A percentile compares a stretch with the other conserved stretches of the same genome.
phyloP scores from a whole-genome alignment of 2,329 filamentous ascomycete species.

The Ophiostoma montium region DNA sequence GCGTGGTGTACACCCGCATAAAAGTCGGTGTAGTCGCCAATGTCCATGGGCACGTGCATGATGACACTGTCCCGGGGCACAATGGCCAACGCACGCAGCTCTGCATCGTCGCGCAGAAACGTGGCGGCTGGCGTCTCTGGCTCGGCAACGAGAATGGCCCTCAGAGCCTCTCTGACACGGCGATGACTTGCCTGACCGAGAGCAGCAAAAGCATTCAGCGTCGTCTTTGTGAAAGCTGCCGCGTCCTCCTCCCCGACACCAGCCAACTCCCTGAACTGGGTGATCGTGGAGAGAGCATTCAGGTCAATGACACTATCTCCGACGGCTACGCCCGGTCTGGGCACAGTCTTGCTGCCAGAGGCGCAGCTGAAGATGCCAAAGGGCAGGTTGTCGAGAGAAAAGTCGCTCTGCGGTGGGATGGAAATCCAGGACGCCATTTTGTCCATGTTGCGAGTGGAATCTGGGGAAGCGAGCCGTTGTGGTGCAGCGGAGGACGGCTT shows the following conservation, averaged over 20 bases:
- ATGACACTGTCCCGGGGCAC: neutral
- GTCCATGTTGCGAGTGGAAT: neutral
- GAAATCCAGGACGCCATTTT: slow-evolving; percentile 25
- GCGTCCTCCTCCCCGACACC: neutral
- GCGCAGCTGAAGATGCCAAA: slow-evolving; percentile 7
- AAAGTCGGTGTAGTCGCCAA: slow-evolving; percentile 10
- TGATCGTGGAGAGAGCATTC: neutral
- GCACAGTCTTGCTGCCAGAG: neutral
- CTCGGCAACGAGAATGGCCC: neutral
- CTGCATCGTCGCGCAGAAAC: neutral
- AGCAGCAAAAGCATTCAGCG: slow-evolving; percentile 4
- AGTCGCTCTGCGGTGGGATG: slow-evolving; percentile 2
- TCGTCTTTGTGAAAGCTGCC: neutral
- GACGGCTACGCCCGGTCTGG: neutral
- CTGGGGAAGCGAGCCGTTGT: too few relatives aligned
- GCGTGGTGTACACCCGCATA: slow-evolving; percentile 7
- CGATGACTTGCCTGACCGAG: slow-evolving; percentile 1
- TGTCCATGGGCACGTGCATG: slow-evolving; percentile 7
- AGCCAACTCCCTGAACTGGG: neutral
- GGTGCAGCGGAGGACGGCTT: too few relatives aligned
- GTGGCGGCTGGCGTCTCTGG: neutral
- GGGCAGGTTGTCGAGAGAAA: slow-evolving; percentile 8
- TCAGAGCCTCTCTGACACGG: neutral
- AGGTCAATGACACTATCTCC: slow-evolving; percentile 1
- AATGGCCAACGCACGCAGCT: neutral